Conservation (phyloP, 495 filamentous ascomycete species). For the Geoglossum glabrum region DNA sequence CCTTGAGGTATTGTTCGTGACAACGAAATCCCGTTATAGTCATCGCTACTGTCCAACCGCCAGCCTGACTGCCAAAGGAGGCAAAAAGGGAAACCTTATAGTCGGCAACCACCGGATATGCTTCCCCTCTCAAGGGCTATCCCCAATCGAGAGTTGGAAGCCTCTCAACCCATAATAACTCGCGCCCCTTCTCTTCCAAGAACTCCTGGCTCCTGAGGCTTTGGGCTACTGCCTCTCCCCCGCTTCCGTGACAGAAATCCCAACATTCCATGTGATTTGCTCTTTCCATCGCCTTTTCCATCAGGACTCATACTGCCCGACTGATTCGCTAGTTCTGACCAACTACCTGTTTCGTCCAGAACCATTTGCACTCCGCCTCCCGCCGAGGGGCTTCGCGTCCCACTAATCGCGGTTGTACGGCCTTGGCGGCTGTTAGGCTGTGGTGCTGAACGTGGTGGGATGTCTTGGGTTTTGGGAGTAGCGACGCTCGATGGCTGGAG, state of each 20-base stretch:
- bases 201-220: slow-evolving; percentile 83
- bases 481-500: not conserved
- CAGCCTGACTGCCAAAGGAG: not conserved
- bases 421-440: not conserved
- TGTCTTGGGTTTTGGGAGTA: not conserved
- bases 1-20: not conserved
- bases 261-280: slow-evolving; percentile 54
- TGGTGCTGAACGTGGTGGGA: slow-evolving; percentile 2
- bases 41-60: not conserved
- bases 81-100: not conserved
- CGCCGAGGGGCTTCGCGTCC: slow-evolving; percentile 46
- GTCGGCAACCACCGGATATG: too few relatives aligned
- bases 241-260: slow-evolving; percentile 77
- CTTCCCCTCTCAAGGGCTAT: too few relatives aligned
- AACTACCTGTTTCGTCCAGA: slow-evolving; percentile 68
- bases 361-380: slow-evolving; percentile 82
- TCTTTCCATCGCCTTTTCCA: slow-evolving; percentile 27
- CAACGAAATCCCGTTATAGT: not conserved
- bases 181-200: slow-evolving; percentile 88
- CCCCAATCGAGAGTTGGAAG: too few relatives aligned
- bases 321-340: slow-evolving; percentile 73
- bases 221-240: slow-evolving; percentile 76
- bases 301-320: slow-evolving; percentile 59
- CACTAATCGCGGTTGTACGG: slow-evolving; percentile 9
- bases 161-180: slow-evolving; percentile 31